Evolutionary conservation across 225 moss, liverwort and hornwort species (phyloP).

Genomic region (Ulota crispa): DNA sequence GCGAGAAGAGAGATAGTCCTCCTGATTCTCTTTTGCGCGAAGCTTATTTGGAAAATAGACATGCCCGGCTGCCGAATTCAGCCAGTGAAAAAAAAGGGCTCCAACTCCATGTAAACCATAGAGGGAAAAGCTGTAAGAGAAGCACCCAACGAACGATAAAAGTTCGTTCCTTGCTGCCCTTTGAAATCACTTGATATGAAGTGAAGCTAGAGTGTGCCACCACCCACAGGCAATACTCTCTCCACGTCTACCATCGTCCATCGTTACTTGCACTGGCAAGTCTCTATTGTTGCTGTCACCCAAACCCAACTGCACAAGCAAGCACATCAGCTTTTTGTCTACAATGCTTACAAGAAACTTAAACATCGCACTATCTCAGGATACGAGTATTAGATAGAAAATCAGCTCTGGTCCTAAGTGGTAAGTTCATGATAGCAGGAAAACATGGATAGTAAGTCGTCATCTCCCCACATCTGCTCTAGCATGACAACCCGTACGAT

Average conservation of each 20-base stretch:
- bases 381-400: neutral
- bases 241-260: conserved; percentile 58
- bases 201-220: conserved; percentile 94
- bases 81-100: conserved; percentile 32
- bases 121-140: conserved; percentile 54
- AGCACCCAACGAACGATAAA: neutral
- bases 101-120: conserved; percentile 39
- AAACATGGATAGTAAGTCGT: conserved; percentile 9
- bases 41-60: conserved; percentile 24
- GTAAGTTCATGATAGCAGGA: neutral
- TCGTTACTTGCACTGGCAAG: conserved; percentile 69
- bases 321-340: neutral
- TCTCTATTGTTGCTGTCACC: conserved; percentile 76
- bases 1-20: conserved; percentile 9
- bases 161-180: neutral
- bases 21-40: neutral
- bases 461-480: conserved; percentile 9
- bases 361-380: neutral
- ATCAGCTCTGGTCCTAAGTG: neutral
- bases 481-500: neutral
- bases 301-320: conserved; percentile 68
- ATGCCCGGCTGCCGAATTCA: conserved; percentile 6
- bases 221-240: conserved; percentile 87
- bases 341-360: neutral
- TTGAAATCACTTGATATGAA: conserved; percentile 41